Conservation (phyloP, 2,329 filamentous ascomycete species). For the Tolypocladium amazonense region DNA sequence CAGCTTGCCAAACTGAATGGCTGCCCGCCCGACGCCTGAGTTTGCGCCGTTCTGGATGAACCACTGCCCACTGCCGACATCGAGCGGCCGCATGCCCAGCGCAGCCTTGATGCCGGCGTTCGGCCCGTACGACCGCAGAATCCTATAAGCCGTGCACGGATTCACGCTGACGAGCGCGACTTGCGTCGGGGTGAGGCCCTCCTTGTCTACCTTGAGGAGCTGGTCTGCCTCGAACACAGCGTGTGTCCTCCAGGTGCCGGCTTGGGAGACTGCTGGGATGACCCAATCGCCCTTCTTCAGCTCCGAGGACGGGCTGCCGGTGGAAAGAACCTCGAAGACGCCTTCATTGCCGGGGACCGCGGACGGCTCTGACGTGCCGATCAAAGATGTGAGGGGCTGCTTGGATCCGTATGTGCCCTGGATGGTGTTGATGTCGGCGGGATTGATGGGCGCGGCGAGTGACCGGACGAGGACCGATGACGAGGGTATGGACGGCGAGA, state of each 20-base stretch:
- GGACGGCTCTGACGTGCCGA: slow-evolving; percentile 67
- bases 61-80: slow-evolving; percentile 59
- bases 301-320: slow-evolving; percentile 43
- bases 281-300: slow-evolving; percentile 83
- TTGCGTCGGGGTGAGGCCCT: slow-evolving; percentile 63
- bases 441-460: slow-evolving; percentile 88
- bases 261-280: slow-evolving; percentile 70
- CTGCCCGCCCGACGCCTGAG: slow-evolving; percentile 80
- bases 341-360: slow-evolving; percentile 86
- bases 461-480: slow-evolving; percentile 66
- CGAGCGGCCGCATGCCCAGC: slow-evolving; percentile 33
- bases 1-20: slow-evolving; percentile 73
- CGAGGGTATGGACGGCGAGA: slow-evolving; percentile 60
- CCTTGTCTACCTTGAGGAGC: slow-evolving; percentile 60
- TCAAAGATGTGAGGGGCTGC: slow-evolving; percentile 61
- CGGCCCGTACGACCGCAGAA: slow-evolving; percentile 70
- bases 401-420: slow-evolving; percentile 92
- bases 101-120: slow-evolving; percentile 32
- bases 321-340: slow-evolving; percentile 75
- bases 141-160: slow-evolving; percentile 87
- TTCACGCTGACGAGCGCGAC: slow-evolving; percentile 87
- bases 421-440: slow-evolving; percentile 95
- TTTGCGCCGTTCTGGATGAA: slow-evolving; percentile 97
- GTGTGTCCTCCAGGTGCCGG: slow-evolving; percentile 94
- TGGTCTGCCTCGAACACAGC: slow-evolving; percentile 49